Conservation (phyloP, 768 basidiomycete genomes). For the Coprinellus aureogranulatus region DNA sequence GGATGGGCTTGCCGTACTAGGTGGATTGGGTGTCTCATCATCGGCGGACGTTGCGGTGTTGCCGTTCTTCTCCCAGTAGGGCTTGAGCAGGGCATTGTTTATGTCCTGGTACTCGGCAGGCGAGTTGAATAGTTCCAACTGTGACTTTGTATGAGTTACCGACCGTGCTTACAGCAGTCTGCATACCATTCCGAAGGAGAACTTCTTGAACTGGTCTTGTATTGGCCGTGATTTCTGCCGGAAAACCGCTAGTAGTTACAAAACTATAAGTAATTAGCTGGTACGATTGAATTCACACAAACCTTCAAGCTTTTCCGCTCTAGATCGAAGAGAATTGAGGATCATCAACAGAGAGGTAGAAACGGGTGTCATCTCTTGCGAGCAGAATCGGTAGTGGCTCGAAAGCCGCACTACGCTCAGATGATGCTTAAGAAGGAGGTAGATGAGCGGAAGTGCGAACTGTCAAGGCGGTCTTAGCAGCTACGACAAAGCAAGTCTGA, state of each 20-base stretch:
- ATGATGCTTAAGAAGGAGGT: constrained; percentile 32
- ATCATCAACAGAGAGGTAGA: constrained; percentile 29
- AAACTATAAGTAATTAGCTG: not conserved
- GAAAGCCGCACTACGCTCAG: constrained; percentile 28
- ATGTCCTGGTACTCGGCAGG: not conserved
- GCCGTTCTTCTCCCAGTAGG: not conserved
- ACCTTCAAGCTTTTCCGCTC: constrained; percentile 33
- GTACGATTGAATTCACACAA: not conserved
- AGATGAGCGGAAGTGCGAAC: constrained; percentile 35
- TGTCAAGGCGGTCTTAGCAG: too few species aligned
- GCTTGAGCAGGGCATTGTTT: not conserved
- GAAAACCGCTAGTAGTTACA: constrained; percentile 24
- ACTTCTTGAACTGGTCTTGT: constrained; percentile 30
- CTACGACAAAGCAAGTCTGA: too few species aligned
- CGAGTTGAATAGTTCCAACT: constrained; percentile 2
- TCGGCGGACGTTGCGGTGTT: not conserved
- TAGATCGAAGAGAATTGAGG: constrained; percentile 25
- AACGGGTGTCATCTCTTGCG: constrained; percentile 25
- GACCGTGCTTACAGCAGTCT: too few species aligned
- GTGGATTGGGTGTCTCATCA: not conserved
- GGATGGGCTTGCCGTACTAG: not conserved
- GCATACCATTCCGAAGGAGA: constrained; percentile 37
- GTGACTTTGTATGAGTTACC: not conserved
- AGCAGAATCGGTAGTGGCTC: constrained; percentile 30
- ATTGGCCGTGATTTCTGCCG: constrained; percentile 32